phyloP scores from a whole-genome alignment of 1,284 basidiomycete genomes.

The Boletus holoroseus region DNA sequence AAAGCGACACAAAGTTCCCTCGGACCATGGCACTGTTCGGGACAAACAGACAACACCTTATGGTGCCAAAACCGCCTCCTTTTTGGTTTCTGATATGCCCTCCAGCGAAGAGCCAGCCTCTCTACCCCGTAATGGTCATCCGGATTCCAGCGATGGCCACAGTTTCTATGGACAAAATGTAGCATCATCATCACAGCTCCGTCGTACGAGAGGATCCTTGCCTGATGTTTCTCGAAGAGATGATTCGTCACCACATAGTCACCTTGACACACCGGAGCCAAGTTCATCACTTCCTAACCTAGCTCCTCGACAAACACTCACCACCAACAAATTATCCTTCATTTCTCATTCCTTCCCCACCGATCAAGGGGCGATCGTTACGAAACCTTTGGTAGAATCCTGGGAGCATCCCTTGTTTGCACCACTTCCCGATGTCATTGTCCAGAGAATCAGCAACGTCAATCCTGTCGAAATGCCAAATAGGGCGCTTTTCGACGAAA shows the following conservation, averaged over 20 bases:
- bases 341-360: conserved; percentile 34
- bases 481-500: conserved; percentile 48
- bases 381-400: conserved; percentile 42
- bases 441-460: conserved; percentile 43
- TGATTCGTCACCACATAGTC: conserved; percentile 16
- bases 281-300: conserved; percentile 18
- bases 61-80: conserved; percentile 46
- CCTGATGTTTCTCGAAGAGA: conserved; percentile 23
- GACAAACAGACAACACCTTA: conserved; percentile 40
- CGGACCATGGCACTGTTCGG: conserved; percentile 39
- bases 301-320: conserved; percentile 21
- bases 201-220: conserved; percentile 23
- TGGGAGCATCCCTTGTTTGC: conserved; percentile 56
- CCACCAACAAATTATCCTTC: conserved; percentile 32
- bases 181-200: conserved; percentile 31
- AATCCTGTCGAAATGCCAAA: conserved; percentile 57
- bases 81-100: conserved; percentile 42
- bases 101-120: conserved; percentile 29
- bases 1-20: conserved; percentile 52
- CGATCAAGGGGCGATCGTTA: conserved; percentile 34
- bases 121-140: conserved; percentile 17
- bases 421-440: conserved; percentile 50
- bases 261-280: conserved; percentile 26
- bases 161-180: conserved; percentile 38
- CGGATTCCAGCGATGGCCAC: conserved; percentile 31